Conservation (phyloP, 1,139 yeast genomes). For the Tardiomyces blankii region DNA sequence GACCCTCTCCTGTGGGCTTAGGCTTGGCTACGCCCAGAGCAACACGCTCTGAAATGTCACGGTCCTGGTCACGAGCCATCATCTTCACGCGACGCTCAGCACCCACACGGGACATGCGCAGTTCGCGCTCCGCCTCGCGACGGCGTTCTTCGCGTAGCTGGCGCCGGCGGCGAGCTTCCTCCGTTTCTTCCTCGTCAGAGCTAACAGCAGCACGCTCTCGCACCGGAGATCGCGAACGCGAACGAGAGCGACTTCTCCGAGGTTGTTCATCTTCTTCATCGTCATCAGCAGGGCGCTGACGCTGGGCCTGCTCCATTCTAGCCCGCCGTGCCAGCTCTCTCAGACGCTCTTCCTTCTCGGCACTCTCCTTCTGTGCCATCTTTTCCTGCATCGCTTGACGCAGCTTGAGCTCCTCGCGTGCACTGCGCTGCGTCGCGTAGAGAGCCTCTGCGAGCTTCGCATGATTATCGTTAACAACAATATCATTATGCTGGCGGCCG, state of each 20-base stretch:
- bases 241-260: conserved; percentile 1
- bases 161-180: conserved; percentile 28
- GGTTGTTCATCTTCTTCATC: not conserved
- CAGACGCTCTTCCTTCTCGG: conserved; percentile 49
- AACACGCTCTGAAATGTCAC: conserved; percentile 46
- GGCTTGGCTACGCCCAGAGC: conserved; percentile 41
- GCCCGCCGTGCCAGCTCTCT: conserved; percentile 49
- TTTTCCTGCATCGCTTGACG: conserved; percentile 48
- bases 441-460: conserved; percentile 60
- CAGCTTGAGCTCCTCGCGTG: conserved; percentile 38
- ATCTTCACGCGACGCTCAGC: conserved; percentile 34
- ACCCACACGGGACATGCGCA: conserved; percentile 35
- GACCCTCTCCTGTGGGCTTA: conserved; percentile 27
- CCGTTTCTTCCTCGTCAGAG: conserved; percentile 10
- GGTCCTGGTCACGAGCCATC: conserved; percentile 34
- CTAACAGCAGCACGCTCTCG: not conserved
- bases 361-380: conserved; percentile 43
- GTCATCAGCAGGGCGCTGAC: not conserved
- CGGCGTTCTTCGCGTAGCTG: conserved; percentile 34
- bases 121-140: conserved; percentile 35
- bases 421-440: conserved; percentile 23
- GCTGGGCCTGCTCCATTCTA: conserved; percentile 26
- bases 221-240: not conserved
- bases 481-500: conserved; percentile 30
- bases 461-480: conserved; percentile 48